Conservation (phyloP, 371 early-diverging fungal genomes). For the Mortierella sp. region DNA sequence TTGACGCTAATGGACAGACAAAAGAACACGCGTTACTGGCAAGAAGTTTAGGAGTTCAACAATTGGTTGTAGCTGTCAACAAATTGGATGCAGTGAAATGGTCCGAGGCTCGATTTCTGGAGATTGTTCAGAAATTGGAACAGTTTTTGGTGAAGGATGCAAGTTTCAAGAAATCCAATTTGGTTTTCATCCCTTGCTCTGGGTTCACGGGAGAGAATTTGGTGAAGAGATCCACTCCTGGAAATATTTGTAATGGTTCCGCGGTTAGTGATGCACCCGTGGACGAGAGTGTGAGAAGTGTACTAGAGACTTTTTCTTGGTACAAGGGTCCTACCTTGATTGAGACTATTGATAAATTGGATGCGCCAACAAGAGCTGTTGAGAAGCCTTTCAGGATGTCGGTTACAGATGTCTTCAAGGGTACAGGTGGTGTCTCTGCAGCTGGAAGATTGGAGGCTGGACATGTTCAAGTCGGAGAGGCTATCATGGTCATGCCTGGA, state of each 20-base stretch:
- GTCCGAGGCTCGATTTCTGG: constrained; percentile 80
- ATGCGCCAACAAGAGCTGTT: constrained; percentile 79
- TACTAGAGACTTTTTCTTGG: constrained; percentile 30
- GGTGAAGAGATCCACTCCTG: constrained; percentile 58
- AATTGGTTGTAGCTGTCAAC: constrained; percentile 93
- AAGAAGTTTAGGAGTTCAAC: constrained; percentile 88
- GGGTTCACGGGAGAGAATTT: constrained; percentile 93
- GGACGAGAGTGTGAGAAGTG: constrained; percentile 55
- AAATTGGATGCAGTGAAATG: constrained; percentile 91
- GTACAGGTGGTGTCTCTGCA: constrained; percentile 81
- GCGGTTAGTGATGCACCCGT: constrained; percentile 73
- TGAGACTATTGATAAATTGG: constrained; percentile 73
- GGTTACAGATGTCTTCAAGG: constrained; percentile 89
- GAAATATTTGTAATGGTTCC: constrained; percentile 78
- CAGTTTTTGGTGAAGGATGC: constrained; percentile 76
- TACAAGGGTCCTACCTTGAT: constrained; percentile 57
- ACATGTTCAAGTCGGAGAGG: constrained; percentile 87
- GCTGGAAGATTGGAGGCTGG: constrained; percentile 92
- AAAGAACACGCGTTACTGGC: constrained; percentile 96
- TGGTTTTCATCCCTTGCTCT: constrained; percentile 88
- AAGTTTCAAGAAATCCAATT: constrained; percentile 80
- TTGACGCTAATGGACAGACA: constrained; percentile 97
- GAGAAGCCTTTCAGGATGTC: constrained; percentile 88
- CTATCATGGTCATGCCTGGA: constrained; percentile 85
- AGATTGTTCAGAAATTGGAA: constrained; percentile 75